Base-by-base conservation (phyloP, 371 early-diverging fungal genomes). In the Dichotomocladium elegans region DNA sequence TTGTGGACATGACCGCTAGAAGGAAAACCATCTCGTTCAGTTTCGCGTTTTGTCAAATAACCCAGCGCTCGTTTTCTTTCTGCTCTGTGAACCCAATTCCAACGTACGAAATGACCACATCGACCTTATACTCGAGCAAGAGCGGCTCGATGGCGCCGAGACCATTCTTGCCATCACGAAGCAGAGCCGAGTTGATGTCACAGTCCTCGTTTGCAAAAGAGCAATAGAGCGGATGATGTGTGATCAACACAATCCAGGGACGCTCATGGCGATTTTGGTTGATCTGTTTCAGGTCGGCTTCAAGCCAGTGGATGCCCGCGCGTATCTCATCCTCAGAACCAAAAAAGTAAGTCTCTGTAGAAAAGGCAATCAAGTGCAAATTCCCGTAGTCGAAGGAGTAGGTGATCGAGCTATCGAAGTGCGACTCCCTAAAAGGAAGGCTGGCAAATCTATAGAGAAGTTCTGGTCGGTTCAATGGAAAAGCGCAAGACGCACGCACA, bases 351-450 rank as follows among this genome's bases (percentile, higher is more conserved):
- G 66, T 51, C 29, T 76, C 76, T 2, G 73, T 76, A 9, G 72
- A 69, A 41, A 72, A 72, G 1, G 76, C 67, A 7, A 76, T 57
- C 2, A 76, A 47, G 35, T 76, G 73, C 10, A 76, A 58, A 0
- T 70, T 68, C 40, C 72, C 72, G 47, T 76, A 76, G 28, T 72
- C 58, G 30, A 69, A 62, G 2, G 72, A 72, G 31, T 72, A 76
- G 52, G 66, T 56, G 28, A 72, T 17, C 1, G 72, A 47, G 35
- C 70, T 68, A 12, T 50, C 52, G 43, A 59, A 72, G 12, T 64
- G 56, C n/a, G 72, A 72, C 35, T 67, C 62, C 21, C 52, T 33
- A 29, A 51, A 70, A 14, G 76, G 76, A 10, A 76, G 62, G 21
- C 45, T 68, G n/a, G 37, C 37, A 37, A 17, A 37, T 37, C 37